Conservation (phyloP, 305 asterid genomes). For the Fraxinus xanthoxyloides region DNA sequence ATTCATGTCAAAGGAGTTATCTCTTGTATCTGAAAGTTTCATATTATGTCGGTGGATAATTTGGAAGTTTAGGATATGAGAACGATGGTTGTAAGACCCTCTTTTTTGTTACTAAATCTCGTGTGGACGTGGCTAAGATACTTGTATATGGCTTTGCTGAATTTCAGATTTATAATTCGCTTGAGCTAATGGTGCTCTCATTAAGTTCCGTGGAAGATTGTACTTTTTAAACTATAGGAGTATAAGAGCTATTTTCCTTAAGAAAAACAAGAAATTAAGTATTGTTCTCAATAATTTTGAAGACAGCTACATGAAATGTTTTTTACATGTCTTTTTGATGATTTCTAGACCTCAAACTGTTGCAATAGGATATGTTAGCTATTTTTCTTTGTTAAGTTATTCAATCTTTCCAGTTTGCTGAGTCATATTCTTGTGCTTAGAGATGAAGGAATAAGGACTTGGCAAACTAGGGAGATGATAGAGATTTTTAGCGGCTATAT, state of each 20-base stretch:
- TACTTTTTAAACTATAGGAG: constrained; percentile 11
- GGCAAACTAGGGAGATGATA: not conserved
- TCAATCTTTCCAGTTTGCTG: not conserved
- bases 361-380: not conserved
- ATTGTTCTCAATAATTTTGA: not conserved
- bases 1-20: no score
- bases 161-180: constrained; percentile 17
- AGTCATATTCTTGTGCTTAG: not conserved
- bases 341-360: not conserved
- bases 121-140: not conserved
- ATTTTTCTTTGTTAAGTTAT: not conserved
- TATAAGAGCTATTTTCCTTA: constrained; percentile 8
- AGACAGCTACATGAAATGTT: not conserved
- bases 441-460: constrained; percentile 4
- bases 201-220: constrained; percentile 2
- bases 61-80: no score
- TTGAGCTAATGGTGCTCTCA: not conserved
- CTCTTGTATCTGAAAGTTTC: no score
- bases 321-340: not conserved
- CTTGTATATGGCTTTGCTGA: constrained; percentile 17
- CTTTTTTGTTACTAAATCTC: not conserved
- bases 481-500: not conserved
- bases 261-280: not conserved
- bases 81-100: no score
- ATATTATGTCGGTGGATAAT: no score